phyloP scores from a whole-genome alignment of 208 protist genomes.

The Trichomonas tenax region DNA sequence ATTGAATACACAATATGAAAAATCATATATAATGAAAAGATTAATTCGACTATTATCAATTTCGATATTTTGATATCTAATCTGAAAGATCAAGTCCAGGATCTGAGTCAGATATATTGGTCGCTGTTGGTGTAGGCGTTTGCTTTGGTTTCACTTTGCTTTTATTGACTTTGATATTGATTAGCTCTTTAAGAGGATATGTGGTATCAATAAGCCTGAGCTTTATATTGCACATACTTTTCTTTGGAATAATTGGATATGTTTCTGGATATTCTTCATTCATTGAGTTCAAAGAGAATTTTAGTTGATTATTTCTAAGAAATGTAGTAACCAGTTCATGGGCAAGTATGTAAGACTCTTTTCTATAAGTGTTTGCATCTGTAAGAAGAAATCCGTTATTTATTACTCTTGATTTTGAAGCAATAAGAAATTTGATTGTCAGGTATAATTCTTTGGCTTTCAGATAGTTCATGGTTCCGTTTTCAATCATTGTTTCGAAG shows the following conservation, averaged over 20 bases:
- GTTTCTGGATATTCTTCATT: background rate
- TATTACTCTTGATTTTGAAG: background rate
- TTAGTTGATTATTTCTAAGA: background rate
- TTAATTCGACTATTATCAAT: too few relatives aligned
- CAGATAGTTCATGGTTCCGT: background rate
- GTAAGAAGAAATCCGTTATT: background rate
- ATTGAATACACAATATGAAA: too few relatives aligned
- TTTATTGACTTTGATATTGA: background rate
- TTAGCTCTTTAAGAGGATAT: background rate
- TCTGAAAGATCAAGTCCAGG: background rate
- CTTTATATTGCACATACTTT: background rate
- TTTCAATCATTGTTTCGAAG: background rate
- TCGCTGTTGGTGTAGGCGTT: background rate
- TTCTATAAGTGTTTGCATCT: background rate
- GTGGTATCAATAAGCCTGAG: background rate
- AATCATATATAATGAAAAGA: too few relatives aligned
- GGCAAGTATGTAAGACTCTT: background rate
- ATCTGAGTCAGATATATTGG: background rate
- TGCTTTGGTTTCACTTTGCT: background rate
- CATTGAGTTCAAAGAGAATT: background rate
- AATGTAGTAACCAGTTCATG: background rate
- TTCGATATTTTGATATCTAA: background rate
- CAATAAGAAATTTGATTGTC: background rate
- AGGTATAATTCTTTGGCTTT: background rate
- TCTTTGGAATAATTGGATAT: background rate